Evolutionary conservation across 352 stramenopile genomes (phyloP).

Genomic region (Phytophthora palmivora): DNA sequence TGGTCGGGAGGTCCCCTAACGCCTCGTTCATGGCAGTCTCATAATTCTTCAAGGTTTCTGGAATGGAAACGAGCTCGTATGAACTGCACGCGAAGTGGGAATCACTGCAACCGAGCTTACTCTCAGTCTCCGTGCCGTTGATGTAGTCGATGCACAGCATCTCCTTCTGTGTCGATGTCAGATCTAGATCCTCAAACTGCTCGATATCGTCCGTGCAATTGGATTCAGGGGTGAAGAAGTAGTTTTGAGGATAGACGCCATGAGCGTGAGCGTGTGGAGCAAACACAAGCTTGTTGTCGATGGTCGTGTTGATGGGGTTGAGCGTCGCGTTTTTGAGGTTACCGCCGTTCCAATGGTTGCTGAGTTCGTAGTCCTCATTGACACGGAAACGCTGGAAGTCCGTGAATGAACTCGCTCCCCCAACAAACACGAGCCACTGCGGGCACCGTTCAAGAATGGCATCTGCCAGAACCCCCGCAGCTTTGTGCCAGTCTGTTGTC

Average conservation of each 20-base stretch:
- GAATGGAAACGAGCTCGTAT: conserved; percentile 49
- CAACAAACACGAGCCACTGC: conserved; percentile 73
- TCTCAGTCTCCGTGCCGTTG: conserved; percentile 44
- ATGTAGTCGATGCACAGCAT: conserved; percentile 55
- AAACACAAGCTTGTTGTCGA: conserved; percentile 71
- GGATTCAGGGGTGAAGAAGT: conserved; percentile 53
- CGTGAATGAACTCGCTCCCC: conserved; percentile 56
- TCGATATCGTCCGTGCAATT: conserved; percentile 48
- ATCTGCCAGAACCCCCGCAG: conserved; percentile 46
- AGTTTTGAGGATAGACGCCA: conserved; percentile 61
- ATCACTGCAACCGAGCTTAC: conserved; percentile 44
- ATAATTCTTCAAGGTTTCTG: conserved; percentile 42
- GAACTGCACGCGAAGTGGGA: conserved; percentile 47
- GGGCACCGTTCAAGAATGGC: conserved; percentile 56
- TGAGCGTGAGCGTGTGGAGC: conserved; percentile 70
- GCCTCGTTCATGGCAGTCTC: conserved; percentile 53
- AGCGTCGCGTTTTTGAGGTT: conserved; percentile 68
- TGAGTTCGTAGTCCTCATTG: conserved; percentile 48
- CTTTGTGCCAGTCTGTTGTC: conserved; percentile 48
- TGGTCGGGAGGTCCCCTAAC: conserved; percentile 42
- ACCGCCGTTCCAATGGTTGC: conserved; percentile 65
- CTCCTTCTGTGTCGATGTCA: conserved; percentile 19
- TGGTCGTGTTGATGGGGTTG: conserved; percentile 48
- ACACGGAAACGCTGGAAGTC: conserved; percentile 46
- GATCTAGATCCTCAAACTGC: conserved; percentile 33